Evolutionary conservation across 176 grass and related monocot genomes (phyloP), one percentile per base, ranked within the genome.

Genomic region (Oryza rufipogon): DNA sequence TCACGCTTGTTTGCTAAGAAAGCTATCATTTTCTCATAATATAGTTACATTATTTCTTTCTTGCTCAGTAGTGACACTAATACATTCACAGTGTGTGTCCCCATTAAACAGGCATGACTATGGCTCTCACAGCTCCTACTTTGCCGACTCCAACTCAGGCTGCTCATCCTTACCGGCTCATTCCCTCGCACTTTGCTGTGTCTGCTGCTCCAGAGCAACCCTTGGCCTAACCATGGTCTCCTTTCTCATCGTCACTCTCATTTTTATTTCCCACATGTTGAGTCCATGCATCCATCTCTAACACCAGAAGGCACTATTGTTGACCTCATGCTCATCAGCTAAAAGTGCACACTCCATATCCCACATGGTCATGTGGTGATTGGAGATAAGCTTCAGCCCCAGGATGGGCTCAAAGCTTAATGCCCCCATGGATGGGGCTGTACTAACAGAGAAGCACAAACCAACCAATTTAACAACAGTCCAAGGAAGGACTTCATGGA

Each of bases 211-310:
- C 91, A 11, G 92, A 98, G 89, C 92, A 95, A 88, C 87, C 95
- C 87, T 98, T 98, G 89, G 95, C 92, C 92, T 98, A 98, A 95
- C 92, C 95, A 98, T 95, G 91, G 91, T 98, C 88, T 86, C 66
- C 81, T 76, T 73, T 74, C 71, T 76, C 32, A 70, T 61, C 63
- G 39, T 74, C 79, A 36, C 67, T 93, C 87, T 71, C 77, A 70
- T 82, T 80, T 86, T 85, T 70, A 56, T 89, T 87, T 89, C 87
- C 90, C 81, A 79, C 25, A 33, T 89, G 54, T 90, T 33, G 79
- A 87, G 88, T 93, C 83, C 83, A 89, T 91, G 82, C 79, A 61
- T 91, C 71, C 83, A 91, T 82, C 66, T 81, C 87, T 91, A 89
- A 90, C 87, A 88, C 51, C 72, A 89, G 68, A 88, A 79, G 83